Conservation (phyloP, 371 early-diverging fungal species). For the Dinochytrium kinnereticum region DNA sequence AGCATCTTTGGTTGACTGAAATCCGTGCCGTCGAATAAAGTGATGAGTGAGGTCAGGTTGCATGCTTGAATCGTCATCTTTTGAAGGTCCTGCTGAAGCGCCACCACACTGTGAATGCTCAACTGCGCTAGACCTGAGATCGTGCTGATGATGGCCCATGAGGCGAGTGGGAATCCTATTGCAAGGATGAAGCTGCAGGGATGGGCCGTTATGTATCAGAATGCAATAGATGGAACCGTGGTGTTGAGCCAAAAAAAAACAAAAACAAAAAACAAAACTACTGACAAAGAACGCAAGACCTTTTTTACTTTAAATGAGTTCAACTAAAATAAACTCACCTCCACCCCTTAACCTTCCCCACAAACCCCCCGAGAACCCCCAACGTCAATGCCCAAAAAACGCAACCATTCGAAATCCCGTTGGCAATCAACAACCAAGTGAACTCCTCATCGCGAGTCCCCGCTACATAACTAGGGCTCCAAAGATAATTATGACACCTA, state of each 20-base stretch:
- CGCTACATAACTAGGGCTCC: neutral
- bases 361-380: neutral
- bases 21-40: conserved; percentile 9
- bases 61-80: neutral
- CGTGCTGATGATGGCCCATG: conserved; percentile 10
- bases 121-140: conserved; percentile 5
- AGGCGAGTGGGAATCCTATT: neutral
- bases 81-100: neutral
- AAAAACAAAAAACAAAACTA: too few relatives aligned
- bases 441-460: neutral
- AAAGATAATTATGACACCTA: neutral
- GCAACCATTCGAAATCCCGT: conserved; percentile 4
- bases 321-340: conserved; percentile 1
- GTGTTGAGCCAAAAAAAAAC: neutral
- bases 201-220: neutral
- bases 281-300: too few relatives aligned
- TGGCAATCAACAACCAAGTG: neutral
- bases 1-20: neutral
- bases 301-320: neutral
- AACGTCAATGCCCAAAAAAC: neutral
- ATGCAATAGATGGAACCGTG: neutral
- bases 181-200: conserved; percentile 9
- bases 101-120: conserved; percentile 13
- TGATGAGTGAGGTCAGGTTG: conserved; percentile 7
- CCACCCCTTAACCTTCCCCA: neutral